Base-by-base conservation (phyloP, 2,329 filamentous ascomycete genomes). In the Alternaria sp. region DNA sequence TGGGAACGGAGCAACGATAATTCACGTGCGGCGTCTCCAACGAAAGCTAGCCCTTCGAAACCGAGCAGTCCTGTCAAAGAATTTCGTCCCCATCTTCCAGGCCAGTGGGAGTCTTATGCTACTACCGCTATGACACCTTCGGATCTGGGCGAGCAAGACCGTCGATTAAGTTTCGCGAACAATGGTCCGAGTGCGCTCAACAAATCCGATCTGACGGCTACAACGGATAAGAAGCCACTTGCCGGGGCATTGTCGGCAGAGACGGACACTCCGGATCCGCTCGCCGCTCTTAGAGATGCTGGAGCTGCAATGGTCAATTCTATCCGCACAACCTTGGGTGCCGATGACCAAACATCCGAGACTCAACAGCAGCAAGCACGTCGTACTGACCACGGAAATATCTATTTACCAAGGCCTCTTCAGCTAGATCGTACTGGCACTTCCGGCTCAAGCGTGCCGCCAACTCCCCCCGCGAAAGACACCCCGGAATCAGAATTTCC, bases 31-130 rank as follows among this genome's bases (percentile, higher is more conserved):
- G 63, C 74, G 10, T 78, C 76, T 37, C 77, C 75, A 6, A 74
- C 70, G 2, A 78, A 79, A 60, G 63, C 43, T 5, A 71, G 61
- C 20, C 70, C 73, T 12, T 66, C 66, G 21, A 76, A 76, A 45
- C 80, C 80, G 15, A 84, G 82, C 63, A 74, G 67, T 53, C 69
- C 72, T 6, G 68, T 66, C 25, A 74, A 73, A 49, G 72, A 74
- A n/a, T 87, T 87, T 68, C 79, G 82, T 58, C 85, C 85, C 14
- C 79, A 84, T 57, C 72, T 87, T 30, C 85, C 85, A 43, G 85
- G 85, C 21, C 83, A 83, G 56, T 87, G 85, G 85, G 81, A 86
- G 56, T 87, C 85, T 30, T 84, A 80, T 63, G 79, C 80, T 3
- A 81, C 82, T 7, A 82, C 79, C 10, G 73, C 64, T 28, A 75